phyloP scores from a whole-genome alignment of 2,329 filamentous ascomycete genomes.

The Aspergillus fumigatiaffinis region DNA sequence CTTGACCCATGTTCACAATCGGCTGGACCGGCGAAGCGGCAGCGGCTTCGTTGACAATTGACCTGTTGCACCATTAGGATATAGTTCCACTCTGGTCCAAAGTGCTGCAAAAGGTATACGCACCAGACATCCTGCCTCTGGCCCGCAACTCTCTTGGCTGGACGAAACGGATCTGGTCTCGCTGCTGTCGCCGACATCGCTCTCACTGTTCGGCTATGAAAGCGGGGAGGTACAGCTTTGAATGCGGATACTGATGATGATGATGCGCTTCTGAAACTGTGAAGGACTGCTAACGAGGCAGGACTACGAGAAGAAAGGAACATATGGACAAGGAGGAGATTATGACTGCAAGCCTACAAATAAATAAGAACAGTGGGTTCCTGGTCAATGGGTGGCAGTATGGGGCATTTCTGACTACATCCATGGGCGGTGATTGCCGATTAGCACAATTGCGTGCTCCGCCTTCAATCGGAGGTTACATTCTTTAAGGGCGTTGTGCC shows the following conservation, averaged over 20 bases:
- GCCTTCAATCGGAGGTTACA: not conserved
- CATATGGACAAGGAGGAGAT: not conserved
- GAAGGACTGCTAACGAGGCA: not conserved
- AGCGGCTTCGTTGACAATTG: slow-evolving; percentile 65
- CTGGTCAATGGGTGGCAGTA: not conserved
- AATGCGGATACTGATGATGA: slow-evolving; percentile 2
- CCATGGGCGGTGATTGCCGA: not conserved
- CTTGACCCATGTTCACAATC: slow-evolving; percentile 67
- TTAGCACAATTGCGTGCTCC: not conserved
- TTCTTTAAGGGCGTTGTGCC: not conserved
- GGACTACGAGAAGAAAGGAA: not conserved
- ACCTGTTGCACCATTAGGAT: slow-evolving; percentile 40
- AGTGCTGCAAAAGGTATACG: not conserved
- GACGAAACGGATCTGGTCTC: slow-evolving; percentile 41
- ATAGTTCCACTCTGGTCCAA: not conserved
- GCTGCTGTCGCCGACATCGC: slow-evolving; percentile 38
- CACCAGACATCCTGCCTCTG: slow-evolving; percentile 52
- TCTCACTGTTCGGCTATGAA: slow-evolving; percentile 22
- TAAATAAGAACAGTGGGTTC: not conserved
- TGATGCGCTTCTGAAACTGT: slow-evolving; percentile 1
- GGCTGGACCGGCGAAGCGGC: slow-evolving; percentile 61
- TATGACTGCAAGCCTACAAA: not conserved
- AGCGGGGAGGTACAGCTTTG: slow-evolving; percentile 15
- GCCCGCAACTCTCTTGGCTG: slow-evolving; percentile 46
- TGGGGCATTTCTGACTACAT: not conserved